Base-by-base conservation (phyloP, 495 filamentous ascomycete species). In the Neurospora sp. region DNA sequence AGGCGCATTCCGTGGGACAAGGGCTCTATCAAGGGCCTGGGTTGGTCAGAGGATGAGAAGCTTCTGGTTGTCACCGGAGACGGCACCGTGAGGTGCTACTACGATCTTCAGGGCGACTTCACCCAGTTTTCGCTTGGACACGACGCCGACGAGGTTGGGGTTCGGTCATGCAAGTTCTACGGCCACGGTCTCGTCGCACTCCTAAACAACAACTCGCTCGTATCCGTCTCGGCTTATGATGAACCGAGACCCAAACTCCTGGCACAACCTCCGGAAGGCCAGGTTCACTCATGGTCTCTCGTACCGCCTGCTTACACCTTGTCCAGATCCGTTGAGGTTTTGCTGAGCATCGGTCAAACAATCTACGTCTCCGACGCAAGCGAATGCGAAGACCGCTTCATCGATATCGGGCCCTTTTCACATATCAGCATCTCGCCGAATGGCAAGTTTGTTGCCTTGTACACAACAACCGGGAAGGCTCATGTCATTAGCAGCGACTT, bases 11-110 rank as follows among this genome's bases (percentile, higher is more conserved):
- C 93, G 85, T 98, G 94, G 93, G 96, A 99, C 74, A 92, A 94
- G 84, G 93, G 93, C 40, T 86, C 90, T 3, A 93, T 99, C 76
- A 90, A 90, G 79, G 94, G 94, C 10, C 86, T 98, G 20, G 96
- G 96, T 22, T 99, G 96, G 96, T 98, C 94, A 41, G 96, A 97
- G 78, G 93, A 98, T 75, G 96, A 99, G 86, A 93, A 93, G 80
- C 87, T 99, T 17, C 83, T 99, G 8, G 91, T 97, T 4, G 89
- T 98, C 69, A 92, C 93, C 4, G 89, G 92, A 72, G 96, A 98
- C 77, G 96, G 96, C 70, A 94, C 90, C 9, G 95, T 98, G 38
- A 86, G 94, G 72, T 95, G 92, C 78, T 99, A 98, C 78, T 93
- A 91, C 77, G 93, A 97, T 77, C 82, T 99, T 40, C 91, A 97